These are phyloP conservation scores for Ganoderma sinense DNA, from an alignment of 1,284 basidiomycete genomes.

Conservation along the genomic window DNA sequence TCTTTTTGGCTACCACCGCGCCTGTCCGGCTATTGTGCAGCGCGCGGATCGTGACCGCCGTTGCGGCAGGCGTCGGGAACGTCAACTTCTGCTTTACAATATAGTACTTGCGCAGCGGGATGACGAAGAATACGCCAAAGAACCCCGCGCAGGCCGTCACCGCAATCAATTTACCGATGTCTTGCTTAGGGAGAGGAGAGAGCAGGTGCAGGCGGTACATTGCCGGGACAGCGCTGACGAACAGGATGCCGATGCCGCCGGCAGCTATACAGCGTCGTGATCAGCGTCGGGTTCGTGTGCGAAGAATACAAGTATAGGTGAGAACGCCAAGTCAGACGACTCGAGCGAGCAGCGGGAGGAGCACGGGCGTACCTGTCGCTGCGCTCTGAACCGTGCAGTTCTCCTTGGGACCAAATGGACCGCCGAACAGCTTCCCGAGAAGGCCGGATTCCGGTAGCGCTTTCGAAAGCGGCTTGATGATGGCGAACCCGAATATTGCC, in stretches of 20 bases:
- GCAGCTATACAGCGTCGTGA: conserved; percentile 41
- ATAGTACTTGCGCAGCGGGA: conserved; percentile 70
- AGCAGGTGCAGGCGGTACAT: conserved; percentile 66
- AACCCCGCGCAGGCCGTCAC: conserved; percentile 65
- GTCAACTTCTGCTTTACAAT: conserved; percentile 73
- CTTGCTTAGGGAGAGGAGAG: conserved; percentile 51
- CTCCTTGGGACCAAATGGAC: conserved; percentile 73
- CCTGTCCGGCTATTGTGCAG: conserved; percentile 62
- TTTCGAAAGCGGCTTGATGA: conserved; percentile 65
- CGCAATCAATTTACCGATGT: conserved; percentile 64
- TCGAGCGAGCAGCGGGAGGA: conserved; percentile 17
- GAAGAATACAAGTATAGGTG: neutral
- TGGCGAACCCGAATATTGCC: conserved; percentile 72
- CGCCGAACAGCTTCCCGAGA: conserved; percentile 57
- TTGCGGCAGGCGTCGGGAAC: conserved; percentile 76
- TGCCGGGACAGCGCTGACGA: conserved; percentile 72
- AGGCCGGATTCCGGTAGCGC: conserved; percentile 54
- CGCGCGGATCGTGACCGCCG: conserved; percentile 73
- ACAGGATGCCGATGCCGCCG: conserved; percentile 68
- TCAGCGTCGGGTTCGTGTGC: neutral
- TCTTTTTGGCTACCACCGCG: conserved; percentile 61
- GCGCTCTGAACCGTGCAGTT: conserved; percentile 68
- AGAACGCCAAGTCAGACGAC: conserved; percentile 6
- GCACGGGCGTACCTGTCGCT: neutral
- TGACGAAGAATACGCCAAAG: conserved; percentile 75